Evolutionary conservation across 345 rosid species (phyloP), one percentile per base, ranked within the genome.

Genomic region (Populus davidiana): DNA sequence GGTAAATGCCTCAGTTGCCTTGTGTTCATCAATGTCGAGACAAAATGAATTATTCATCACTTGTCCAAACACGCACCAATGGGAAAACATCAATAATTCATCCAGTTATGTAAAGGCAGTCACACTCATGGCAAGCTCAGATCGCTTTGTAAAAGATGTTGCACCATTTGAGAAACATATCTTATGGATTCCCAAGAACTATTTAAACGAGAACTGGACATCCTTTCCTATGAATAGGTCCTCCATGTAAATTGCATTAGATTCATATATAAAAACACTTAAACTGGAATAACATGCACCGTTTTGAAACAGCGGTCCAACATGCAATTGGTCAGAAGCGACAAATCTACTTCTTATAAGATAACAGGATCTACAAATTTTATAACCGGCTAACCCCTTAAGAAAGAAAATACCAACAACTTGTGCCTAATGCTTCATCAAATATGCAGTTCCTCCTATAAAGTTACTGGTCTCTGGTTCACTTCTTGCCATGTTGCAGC

Each of bases 401-500:
- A 73, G 50, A 84, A 25, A 20, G 50, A 84, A 18, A 16, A 72
- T 23, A 36, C 69, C 21, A 49, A 70, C 35, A 68, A 59, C 47
- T 50, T 63, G 43, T 66, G 39, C 67, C 69, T 43, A 61, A 63
- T n/a, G 61, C 73, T 43, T 59, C 71, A 71, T 33, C 20, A 20
- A 80, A 17, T 23, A 66, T 66, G 78, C 13, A 74, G n/a, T 23
- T 50, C 25, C 71, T 64, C 43, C 12, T 27, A 70, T 62, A 69
- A 83, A 81, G 66, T 84, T 82, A 88, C 75, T 84, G 86, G 65
- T 83, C 85, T 84, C 91, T 81, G 2, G 68, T 70, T 52, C 90
- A 85, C 86, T 93, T 91, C 81, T 85, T 90, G 18, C 89, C 89
- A 72, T 69, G 88, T 73, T 78, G 96, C 71, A 87, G 81, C 73